These are phyloP conservation scores for Phyllosticta citrichinensis DNA, from an alignment of 2,329 filamentous ascomycete species.

Conservation along the genomic window DNA sequence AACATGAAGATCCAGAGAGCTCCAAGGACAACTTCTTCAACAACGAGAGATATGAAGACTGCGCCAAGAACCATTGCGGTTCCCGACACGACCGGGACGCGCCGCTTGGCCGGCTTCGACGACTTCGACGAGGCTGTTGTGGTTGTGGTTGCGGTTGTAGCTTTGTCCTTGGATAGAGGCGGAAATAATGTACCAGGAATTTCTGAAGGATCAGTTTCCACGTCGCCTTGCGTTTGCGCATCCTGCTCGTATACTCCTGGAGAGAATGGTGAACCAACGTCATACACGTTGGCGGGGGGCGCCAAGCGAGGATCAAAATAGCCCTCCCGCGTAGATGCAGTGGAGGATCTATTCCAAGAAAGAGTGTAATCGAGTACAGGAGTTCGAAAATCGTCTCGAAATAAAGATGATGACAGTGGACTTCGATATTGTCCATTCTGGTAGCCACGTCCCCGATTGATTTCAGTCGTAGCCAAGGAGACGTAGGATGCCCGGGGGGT, in stretches of 20 bases:
- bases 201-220: neutral
- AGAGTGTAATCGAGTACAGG: neutral
- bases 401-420: neutral
- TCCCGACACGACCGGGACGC: neutral
- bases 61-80: neutral
- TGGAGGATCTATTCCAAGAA: slow-evolving; percentile 14
- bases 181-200: neutral
- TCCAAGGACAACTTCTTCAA: slow-evolving; percentile 6
- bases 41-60: neutral
- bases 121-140: neutral
- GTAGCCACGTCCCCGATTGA: neutral
- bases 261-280: neutral
- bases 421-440: neutral
- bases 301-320: neutral
- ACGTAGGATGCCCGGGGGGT: slow-evolving; percentile 5
- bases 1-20: slow-evolving; percentile 5
- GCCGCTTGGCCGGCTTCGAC: neutral
- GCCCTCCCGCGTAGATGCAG: neutral
- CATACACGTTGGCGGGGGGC: neutral
- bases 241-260: neutral
- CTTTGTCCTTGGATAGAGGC: neutral
- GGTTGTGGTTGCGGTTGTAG: neutral
- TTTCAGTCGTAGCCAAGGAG: neutral
- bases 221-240: neutral
- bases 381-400: neutral